These are phyloP conservation scores for barrel medic (Medicago truncatula) DNA, from an alignment of 306 rosid species.

Conservation along the genomic window MtrunA17r5.0-ANR NC_053049.1:1510501-1511000, in stretches of 20 bases:
- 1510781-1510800: slow-evolving; percentile 87
- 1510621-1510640: too few species aligned
- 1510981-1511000: slow-evolving; percentile 99
- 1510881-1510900: slow-evolving; percentile 83
- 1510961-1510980: slow-evolving; percentile 90
- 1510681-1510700: too few species aligned
- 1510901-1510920: slow-evolving; percentile 95
- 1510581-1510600: too few species aligned
- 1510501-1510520: too few species aligned
- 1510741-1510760: slow-evolving; percentile 69
- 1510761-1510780: slow-evolving; percentile 99
- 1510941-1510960: slow-evolving; percentile 98
- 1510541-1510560: too few species aligned
- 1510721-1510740: too few species aligned
- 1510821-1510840: slow-evolving; percentile 97
- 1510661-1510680: too few species aligned
- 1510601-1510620: too few species aligned
- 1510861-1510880: slow-evolving; percentile 99
- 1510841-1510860: slow-evolving; percentile 95
- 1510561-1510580: too few species aligned
- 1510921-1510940: slow-evolving; percentile 95
- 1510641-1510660: too few species aligned
- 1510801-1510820: slow-evolving; percentile 87
- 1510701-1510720: too few species aligned
- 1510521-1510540: too few species aligned